Conservation (phyloP, 495 filamentous ascomycete genomes). For the Podospora fimiseda region DNA sequence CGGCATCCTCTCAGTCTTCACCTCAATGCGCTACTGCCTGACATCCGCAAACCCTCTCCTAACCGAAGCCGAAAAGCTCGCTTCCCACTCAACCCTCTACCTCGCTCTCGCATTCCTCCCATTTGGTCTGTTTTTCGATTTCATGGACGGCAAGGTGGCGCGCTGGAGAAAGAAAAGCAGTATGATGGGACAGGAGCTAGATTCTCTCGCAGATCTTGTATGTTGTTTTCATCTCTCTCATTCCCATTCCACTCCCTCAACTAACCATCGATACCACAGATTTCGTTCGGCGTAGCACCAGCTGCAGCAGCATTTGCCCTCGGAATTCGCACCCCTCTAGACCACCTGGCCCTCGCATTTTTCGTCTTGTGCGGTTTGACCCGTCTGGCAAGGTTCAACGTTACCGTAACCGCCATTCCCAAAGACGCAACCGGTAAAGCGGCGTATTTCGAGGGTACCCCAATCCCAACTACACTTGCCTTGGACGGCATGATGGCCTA, state of each 20-base stretch:
- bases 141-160: slow-evolving; percentile 95
- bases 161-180: slow-evolving; percentile 93
- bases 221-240: slow-evolving; percentile 1
- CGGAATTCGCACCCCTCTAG: slow-evolving; percentile 77
- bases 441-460: slow-evolving; percentile 92
- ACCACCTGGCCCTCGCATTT: slow-evolving; percentile 77
- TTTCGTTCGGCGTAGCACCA: slow-evolving; percentile 92
- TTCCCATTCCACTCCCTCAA: background rate
- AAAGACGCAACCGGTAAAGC: slow-evolving; percentile 90
- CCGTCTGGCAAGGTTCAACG: slow-evolving; percentile 93
- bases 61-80: background rate
- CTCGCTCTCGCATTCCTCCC: slow-evolving; percentile 82
- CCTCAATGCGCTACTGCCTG: slow-evolving; percentile 89
- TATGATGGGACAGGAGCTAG: slow-evolving; percentile 95
- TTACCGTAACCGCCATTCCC: slow-evolving; percentile 78
- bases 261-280: slow-evolving; percentile 33
- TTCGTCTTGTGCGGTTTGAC: slow-evolving; percentile 96
- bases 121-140: slow-evolving; percentile 94
- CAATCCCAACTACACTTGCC: slow-evolving; percentile 81
- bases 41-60: slow-evolving; percentile 50
- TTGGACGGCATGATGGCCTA: slow-evolving; percentile 82
- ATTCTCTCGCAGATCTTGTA: slow-evolving; percentile 96
- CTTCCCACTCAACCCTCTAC: slow-evolving; percentile 60
- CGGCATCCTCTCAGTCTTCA: slow-evolving; percentile 90
- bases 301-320: slow-evolving; percentile 82